phyloP scores from a whole-genome alignment of 169 alveolate genomes.

The Plasmodium ovale region DNA sequence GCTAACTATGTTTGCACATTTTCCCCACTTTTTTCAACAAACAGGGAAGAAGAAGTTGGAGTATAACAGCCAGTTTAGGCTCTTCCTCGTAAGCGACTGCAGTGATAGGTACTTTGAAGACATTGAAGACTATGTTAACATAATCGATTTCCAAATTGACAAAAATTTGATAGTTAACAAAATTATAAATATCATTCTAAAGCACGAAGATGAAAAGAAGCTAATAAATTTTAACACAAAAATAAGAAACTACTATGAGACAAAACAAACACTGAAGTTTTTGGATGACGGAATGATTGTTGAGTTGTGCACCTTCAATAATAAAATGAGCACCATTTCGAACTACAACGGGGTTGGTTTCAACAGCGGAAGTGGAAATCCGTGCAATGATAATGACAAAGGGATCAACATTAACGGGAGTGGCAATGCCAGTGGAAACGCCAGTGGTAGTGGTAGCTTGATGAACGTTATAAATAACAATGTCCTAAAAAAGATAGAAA shows the following conservation, averaged over 20 bases:
- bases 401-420: no score
- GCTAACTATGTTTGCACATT: not conserved
- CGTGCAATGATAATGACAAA: no score
- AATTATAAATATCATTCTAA: constrained; percentile 40
- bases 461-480: constrained; percentile 60
- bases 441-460: constrained; percentile 26
- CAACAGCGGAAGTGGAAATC: no score
- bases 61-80: constrained; percentile 52
- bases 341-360: no score
- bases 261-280: constrained; percentile 72
- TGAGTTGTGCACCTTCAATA: constrained; percentile 54
- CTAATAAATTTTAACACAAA: constrained; percentile 66
- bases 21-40: not conserved
- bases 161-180: constrained; percentile 48
- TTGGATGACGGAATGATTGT: constrained; percentile 70
- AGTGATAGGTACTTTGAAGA: constrained; percentile 64
- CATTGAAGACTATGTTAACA: constrained; percentile 58
- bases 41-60: constrained; percentile 63
- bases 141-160: constrained; percentile 66
- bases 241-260: constrained; percentile 61
- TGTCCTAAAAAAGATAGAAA: constrained; percentile 60
- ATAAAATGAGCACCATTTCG: not conserved
- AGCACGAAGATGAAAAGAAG: constrained; percentile 66
- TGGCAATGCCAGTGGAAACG: no score
- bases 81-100: constrained; percentile 62